Evolutionary conservation across 495 filamentous ascomycete genomes (phyloP).

Genomic region (Astrothelium subdiscretum): DNA sequence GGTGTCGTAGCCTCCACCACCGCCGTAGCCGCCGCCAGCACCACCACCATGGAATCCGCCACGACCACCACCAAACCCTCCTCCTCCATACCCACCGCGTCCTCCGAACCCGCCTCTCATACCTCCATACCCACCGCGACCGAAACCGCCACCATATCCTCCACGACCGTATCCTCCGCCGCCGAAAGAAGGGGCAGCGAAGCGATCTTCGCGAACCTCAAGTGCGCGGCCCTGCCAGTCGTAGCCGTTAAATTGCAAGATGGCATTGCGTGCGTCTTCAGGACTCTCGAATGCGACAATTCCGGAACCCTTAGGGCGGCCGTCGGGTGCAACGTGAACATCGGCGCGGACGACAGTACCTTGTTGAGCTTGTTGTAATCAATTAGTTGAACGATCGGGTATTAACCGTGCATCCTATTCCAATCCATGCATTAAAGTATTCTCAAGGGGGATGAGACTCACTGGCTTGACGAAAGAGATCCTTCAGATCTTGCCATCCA

Average conservation of each 20-base stretch:
- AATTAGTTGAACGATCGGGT: slow-evolving; percentile 5
- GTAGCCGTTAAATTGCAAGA: slow-evolving; percentile 94
- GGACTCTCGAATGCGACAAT: slow-evolving; percentile 93
- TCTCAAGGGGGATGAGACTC: slow-evolving; percentile 31
- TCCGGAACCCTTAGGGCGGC: slow-evolving; percentile 88
- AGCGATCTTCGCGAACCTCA: slow-evolving; percentile 94
- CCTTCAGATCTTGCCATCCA: slow-evolving; percentile 98
- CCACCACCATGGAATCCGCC: slow-evolving; percentile 31
- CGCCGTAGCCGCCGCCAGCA: slow-evolving; percentile 24
- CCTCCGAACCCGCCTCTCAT: slow-evolving; percentile 32
- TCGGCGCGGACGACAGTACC: slow-evolving; percentile 90
- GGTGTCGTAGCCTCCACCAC: slow-evolving; percentile 30
- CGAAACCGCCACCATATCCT: slow-evolving; percentile 40
- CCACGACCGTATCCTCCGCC: slow-evolving; percentile 46
- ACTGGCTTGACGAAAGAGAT: slow-evolving; percentile 97
- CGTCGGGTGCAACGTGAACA: slow-evolving; percentile 83
- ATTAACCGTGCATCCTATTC: background rate
- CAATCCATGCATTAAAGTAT: slow-evolving; percentile 5
- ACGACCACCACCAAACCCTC: slow-evolving; percentile 35
- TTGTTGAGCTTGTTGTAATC: slow-evolving; percentile 36
- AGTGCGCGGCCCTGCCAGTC: slow-evolving; percentile 93
- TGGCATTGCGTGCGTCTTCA: slow-evolving; percentile 90
- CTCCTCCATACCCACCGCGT: slow-evolving; percentile 38
- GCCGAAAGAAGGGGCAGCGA: slow-evolving; percentile 50
- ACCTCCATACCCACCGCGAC: slow-evolving; percentile 37